Base-by-base conservation (phyloP, 306 rosid genomes). In the Prunus mongolica region DNA sequence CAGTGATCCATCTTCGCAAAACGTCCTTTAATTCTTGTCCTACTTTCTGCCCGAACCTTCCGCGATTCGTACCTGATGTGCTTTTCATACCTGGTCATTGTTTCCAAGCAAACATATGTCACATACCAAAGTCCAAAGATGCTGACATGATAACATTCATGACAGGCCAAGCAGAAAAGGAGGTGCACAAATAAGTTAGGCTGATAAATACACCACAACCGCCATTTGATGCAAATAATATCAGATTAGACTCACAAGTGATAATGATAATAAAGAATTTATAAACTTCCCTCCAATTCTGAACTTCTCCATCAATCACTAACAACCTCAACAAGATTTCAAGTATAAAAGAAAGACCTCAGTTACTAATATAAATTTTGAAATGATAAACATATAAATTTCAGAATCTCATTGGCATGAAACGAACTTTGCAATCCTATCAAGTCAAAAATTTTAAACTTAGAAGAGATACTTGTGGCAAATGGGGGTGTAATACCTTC, bases 11-110 rank as follows among this genome's bases (percentile, higher is more conserved):
- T 80, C 84, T 91, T 93, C 12, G 95, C 98, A 77, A 93, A 93
- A 58, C 98, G 93, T 9, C 98, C 98, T 81, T 80, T 93, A 12
- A 93, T 81, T 81, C 98, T 83, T 18, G 73, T 81, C 88, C 98
- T 88, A 86, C 87, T 85, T 68, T 93, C 93, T 15, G 98, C 98
- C 27, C 98, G 87, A 78, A 80, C 93, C 86, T 93, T 93, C 63
- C 98, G 78, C 13, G 97, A 88, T 82, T 93, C 93, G 69, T 93
- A 93, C 75, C 98, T 87, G 79, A 91, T 84, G 81, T 88, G 97
- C 86, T 87, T 93, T 38, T 93, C 98, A 58, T 84, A 93, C 80
- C 98, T 93, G 91, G 78, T 73, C 71, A 70, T 73, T 80, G 46
- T 32, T 65, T 76, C 63, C 85, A 83, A 13, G 67, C 27, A 58